Evolutionary conservation across 2,329 filamentous ascomycete species (phyloP).

Genomic region (Sporothrix luriei): DNA sequence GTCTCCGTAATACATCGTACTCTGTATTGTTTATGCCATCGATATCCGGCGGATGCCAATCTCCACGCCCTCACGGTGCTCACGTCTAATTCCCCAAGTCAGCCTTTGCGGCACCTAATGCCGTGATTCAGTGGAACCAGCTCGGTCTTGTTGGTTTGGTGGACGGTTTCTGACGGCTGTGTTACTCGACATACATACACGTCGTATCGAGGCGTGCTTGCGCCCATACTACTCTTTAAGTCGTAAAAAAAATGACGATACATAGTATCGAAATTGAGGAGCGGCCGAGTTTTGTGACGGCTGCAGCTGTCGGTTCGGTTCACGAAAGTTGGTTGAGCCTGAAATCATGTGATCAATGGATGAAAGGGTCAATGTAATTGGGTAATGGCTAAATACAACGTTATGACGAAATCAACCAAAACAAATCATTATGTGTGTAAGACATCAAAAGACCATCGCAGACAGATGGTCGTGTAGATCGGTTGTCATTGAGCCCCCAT

Average conservation of each 20-base stretch:
- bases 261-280: too few species aligned
- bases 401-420: slow-evolving; percentile 11
- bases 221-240: too few species aligned
- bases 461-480: neutral
- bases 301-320: slow-evolving; percentile 12
- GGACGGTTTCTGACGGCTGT: too few species aligned
- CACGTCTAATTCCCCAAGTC: neutral
- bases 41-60: slow-evolving; percentile 4
- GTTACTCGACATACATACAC: neutral
- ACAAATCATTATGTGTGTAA: slow-evolving; percentile 19
- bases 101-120: neutral
- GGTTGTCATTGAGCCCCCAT: slow-evolving; percentile 19
- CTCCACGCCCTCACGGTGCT: neutral
- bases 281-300: too few species aligned
- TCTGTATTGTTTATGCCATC: slow-evolving; percentile 1
- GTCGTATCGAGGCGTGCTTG: neutral
- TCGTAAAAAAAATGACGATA: too few species aligned
- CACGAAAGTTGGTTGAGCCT: neutral
- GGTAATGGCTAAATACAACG: slow-evolving; percentile 23
- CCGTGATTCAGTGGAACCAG: neutral
- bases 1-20: too few species aligned
- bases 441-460: neutral
- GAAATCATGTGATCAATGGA: slow-evolving; percentile 15
- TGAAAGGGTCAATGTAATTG: neutral
- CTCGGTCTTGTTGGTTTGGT: neutral